Evolutionary conservation across 352 stramenopile species (phyloP).

Genomic region (Pythium pyrilobum): DNA sequence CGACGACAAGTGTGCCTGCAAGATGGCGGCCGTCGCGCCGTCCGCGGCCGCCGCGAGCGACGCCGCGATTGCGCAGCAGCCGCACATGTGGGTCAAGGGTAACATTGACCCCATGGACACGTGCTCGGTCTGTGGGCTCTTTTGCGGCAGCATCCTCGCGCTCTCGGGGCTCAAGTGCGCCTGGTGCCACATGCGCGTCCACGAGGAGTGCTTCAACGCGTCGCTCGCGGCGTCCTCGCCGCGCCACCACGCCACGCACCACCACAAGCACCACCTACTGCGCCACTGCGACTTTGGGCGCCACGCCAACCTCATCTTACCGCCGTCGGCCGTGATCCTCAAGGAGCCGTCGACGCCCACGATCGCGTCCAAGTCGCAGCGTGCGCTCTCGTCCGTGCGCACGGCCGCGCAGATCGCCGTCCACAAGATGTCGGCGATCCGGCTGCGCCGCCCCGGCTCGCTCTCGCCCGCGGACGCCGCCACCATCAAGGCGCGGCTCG

Average conservation of each 20-base stretch:
- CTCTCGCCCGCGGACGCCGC: constrained; percentile 4
- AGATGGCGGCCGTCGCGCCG: constrained; percentile 15
- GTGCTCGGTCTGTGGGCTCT: constrained; percentile 70
- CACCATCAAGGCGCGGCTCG: neutral
- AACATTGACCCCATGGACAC: constrained; percentile 84
- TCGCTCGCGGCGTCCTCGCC: constrained; percentile 13
- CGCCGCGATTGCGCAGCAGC: constrained; percentile 20
- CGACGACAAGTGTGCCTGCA: constrained; percentile 10
- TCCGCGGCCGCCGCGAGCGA: neutral
- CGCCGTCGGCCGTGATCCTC: constrained; percentile 54
- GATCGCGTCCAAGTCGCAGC: constrained; percentile 46
- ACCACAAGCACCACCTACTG: constrained; percentile 27
- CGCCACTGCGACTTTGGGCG: constrained; percentile 66
- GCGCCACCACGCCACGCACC: constrained; percentile 8
- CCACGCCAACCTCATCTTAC: constrained; percentile 61
- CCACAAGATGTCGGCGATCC: constrained; percentile 69
- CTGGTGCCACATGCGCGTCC: constrained; percentile 76
- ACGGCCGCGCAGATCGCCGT: constrained; percentile 61
- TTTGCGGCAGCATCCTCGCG: constrained; percentile 77
- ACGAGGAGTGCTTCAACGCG: constrained; percentile 72
- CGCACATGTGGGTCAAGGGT: constrained; percentile 74
- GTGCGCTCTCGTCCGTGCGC: constrained; percentile 61
- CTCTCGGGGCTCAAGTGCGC: constrained; percentile 76
- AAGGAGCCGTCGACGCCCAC: constrained; percentile 15
- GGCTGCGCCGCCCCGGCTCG: constrained; percentile 34